Evolutionary conservation across 2,329 filamentous ascomycete species (phyloP), one percentile per base, ranked within the genome.

Genomic region (Coleophoma crateriformis): DNA sequence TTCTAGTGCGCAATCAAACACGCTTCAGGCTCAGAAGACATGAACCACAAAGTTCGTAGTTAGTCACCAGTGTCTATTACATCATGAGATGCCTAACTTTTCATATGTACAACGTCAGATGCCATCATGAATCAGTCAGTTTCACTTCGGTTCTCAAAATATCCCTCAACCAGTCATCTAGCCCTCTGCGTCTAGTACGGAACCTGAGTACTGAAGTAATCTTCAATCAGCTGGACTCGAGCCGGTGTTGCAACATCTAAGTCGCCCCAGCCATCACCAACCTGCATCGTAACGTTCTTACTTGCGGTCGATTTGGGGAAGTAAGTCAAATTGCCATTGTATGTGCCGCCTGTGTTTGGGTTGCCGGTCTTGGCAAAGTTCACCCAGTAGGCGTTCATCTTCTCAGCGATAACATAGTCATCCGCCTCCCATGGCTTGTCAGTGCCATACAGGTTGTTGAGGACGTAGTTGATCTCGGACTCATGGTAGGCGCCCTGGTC

Each of bases 301-400:
- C 38, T 34, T 27, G 17, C 35, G 33, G 13, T 52, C 14, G 51
- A 47, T 1, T 47, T 33, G 1, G 48, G 41, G 45, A 51, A 58
- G 20, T 49, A 42, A 4, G 53, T 54, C 32, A 57, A 32, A 22
- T 55, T 54, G 5, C 33, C 51, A 49, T 7, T 50, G 52, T 44
- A 39, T 10, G 41, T 1, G 34, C 33, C 34, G 7, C 41, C 53
- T n/a, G 41, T 33, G 38, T 90, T 90, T 0, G 87, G 87, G 62
- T 90, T 73, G 35, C 81, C 74, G 0, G 72, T 73, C 34, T 76
- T 71, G 51, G 90, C 80, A 61, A 90, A 91, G 55, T 82, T 87
- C 1, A 80, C 79, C 84, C 85, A 90, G 64, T 89, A 90, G 0
- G 72, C 75, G 58, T 87, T 82, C 38, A 86, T 64, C 22, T 44